A percentile compares a stretch with the other conserved stretches of the same genome.
Conservation (phyloP, 352 stramenopile species). For the Globisporangium polare region DNA sequence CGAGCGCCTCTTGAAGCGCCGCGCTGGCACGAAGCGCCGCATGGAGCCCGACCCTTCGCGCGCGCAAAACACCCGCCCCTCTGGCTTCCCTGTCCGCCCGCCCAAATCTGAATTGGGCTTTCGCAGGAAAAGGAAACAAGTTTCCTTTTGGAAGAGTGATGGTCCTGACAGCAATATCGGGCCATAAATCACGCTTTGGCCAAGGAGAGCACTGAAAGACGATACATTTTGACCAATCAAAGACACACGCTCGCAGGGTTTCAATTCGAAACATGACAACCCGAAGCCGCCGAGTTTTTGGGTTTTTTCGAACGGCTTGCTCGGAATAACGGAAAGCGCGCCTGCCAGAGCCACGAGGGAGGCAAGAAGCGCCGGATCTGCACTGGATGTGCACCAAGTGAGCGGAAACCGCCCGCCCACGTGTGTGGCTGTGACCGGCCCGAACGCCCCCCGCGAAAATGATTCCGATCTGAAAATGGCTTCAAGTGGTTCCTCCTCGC, state of each 20-base stretch:
- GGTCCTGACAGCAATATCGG: too few species aligned
- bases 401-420: neutral
- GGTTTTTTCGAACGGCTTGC: too few species aligned
- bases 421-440: neutral
- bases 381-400: neutral
- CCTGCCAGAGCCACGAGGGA: too few species aligned
- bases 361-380: neutral
- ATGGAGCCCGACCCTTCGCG: neutral
- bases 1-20: neutral
- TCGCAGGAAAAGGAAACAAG: too few species aligned
- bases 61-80: constrained; percentile 1
- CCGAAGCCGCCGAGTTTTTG: too few species aligned
- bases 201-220: too few species aligned
- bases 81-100: neutral
- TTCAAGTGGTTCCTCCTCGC: neutral
- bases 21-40: neutral
- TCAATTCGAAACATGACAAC: too few species aligned
- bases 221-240: too few species aligned
- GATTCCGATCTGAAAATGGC: neutral
- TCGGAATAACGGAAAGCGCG: too few species aligned
- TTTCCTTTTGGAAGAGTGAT: neutral
- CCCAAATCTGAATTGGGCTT: neutral
- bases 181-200: too few species aligned
- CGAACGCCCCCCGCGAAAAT: too few species aligned
- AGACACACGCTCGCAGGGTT: too few species aligned